Base-by-base conservation (phyloP, 768 basidiomycete species). In the Tricholoma sp. region DNA sequence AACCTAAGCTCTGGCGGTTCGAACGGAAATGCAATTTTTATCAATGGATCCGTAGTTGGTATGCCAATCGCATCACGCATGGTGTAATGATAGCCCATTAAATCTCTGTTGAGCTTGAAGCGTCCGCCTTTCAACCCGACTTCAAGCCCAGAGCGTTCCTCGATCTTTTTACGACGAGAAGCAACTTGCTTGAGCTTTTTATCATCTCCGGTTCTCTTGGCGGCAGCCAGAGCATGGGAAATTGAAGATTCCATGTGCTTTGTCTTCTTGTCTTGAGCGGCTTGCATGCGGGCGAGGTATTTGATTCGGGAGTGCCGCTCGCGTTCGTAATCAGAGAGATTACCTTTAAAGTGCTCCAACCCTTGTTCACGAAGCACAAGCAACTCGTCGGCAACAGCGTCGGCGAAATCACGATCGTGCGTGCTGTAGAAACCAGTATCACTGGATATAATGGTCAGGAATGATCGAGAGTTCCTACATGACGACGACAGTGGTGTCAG, bases 331-430 rank as follows among this genome's bases (percentile, higher is more conserved):
- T 76, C 76, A 6, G 77, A 73, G 24, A 81, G 76, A 44, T 79
- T 81, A 15, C 86, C 86, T 44, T 79, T 74, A 65, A 82, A 85
- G 51, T 85, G 82, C 15, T 69, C 68, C 3, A 89, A 71, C 9
- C 66, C 73, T 55, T 75, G 72, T 48, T 83, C 71, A 4, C 83
- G 77, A 37, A 89, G 73, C n/a, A 82, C 74, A 32, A 88, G 78
- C 0, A 80, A 79, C 62, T 86, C 83, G 12, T 86, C 80, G 2
- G 80, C 80, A 31, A 87, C 78, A 6, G 73, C 69, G 59, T 85
- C 78, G 28, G 83, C 69, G 61, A 89, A 88, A 18, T 76, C 78
- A 42, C 81, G 80, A 65, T 88, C 87, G 61, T 88, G 87, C 0
- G 86, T 80, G 24, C 65, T 65, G 29, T 24, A 12, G 31, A 48